Percentiles rank a stretch among this genome's conserved stretches.
These are phyloP conservation scores for Scleroderma citrinum DNA, from an alignment of 768 basidiomycete species.

Conservation along the genomic window DNA sequence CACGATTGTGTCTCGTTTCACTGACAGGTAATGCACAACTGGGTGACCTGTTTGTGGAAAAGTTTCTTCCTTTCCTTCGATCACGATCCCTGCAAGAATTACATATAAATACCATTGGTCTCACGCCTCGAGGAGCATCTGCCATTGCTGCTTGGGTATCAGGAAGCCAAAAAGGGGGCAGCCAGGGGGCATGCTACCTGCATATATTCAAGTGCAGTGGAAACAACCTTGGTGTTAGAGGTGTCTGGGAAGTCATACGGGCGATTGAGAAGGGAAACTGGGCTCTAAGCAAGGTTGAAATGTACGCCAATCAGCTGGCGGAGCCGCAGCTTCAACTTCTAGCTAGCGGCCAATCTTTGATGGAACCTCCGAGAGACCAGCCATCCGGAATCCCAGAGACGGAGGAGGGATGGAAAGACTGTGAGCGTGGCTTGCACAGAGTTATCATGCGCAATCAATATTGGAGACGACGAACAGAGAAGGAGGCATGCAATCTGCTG, in stretches of 20 bases:
- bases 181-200: conserved; percentile 33
- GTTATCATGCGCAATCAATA: conserved; percentile 44
- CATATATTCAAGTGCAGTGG: conserved; percentile 48
- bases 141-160: conserved; percentile 45
- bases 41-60: conserved; percentile 42
- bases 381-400: conserved; percentile 12
- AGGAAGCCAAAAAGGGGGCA: conserved; percentile 20
- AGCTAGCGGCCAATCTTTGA: conserved; percentile 3
- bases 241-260: conserved; percentile 41
- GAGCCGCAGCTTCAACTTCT: conserved; percentile 8
- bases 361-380: conserved; percentile 11
- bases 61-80: conserved; percentile 45
- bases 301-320: conserved; percentile 39
- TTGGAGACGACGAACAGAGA: conserved; percentile 39
- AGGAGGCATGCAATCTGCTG: conserved; percentile 47
- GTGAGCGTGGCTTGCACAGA: conserved; percentile 27
- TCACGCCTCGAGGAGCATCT: conserved; percentile 40
- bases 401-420: conserved; percentile 29
- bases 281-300: conserved; percentile 42
- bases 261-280: conserved; percentile 47
- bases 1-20: conserved; percentile 44
- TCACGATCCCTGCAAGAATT: conserved; percentile 45
- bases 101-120: conserved; percentile 43
- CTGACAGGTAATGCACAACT: conserved; percentile 44
- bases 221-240: conserved; percentile 47